phyloP scores from a whole-genome alignment of 371 early-diverging fungal genomes.

The Blakeslea trispora region DNA sequence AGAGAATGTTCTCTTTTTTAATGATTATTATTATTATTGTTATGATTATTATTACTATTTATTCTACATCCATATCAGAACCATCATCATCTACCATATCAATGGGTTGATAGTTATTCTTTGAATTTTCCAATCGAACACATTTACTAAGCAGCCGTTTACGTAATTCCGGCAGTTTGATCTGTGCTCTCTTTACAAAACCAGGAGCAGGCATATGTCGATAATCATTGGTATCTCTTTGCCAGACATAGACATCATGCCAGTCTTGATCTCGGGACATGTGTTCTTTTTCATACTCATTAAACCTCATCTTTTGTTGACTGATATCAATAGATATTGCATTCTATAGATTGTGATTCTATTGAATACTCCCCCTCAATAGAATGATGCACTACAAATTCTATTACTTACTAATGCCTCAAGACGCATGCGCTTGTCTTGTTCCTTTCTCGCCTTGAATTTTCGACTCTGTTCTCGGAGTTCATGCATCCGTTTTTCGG shows the following conservation, averaged over 20 bases:
- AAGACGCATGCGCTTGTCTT: slow-evolving; percentile 13
- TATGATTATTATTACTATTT: slow-evolving; percentile 6
- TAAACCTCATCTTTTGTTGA: slow-evolving; percentile 35
- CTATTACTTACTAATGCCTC: slow-evolving; percentile 10
- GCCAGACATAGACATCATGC: slow-evolving; percentile 30
- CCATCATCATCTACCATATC: slow-evolving; percentile 20
- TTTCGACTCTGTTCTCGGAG: slow-evolving; percentile 22
- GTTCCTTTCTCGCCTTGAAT: slow-evolving; percentile 5
- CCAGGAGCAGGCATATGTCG: slow-evolving; percentile 38
- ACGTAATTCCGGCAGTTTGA: slow-evolving; percentile 24
- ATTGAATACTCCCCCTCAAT: background rate
- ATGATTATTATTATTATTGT: too few species aligned
- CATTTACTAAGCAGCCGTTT: slow-evolving; percentile 23
- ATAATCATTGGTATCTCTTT: slow-evolving; percentile 41
- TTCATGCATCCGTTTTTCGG: slow-evolving; percentile 16
- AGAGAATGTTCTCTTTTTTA: too few species aligned
- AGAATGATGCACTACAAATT: background rate
- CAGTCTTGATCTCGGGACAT: slow-evolving; percentile 33
- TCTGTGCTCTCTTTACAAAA: slow-evolving; percentile 28
- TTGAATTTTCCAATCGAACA: slow-evolving; percentile 24
- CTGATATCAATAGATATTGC: slow-evolving; percentile 33
- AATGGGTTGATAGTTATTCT: slow-evolving; percentile 7
- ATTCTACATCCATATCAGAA: slow-evolving; percentile 40
- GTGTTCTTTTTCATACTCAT: slow-evolving; percentile 24
- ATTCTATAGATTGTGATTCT: slow-evolving; percentile 18